Conservation (phyloP, 495 filamentous ascomycete species). For the Aspergillus leporis region DNA sequence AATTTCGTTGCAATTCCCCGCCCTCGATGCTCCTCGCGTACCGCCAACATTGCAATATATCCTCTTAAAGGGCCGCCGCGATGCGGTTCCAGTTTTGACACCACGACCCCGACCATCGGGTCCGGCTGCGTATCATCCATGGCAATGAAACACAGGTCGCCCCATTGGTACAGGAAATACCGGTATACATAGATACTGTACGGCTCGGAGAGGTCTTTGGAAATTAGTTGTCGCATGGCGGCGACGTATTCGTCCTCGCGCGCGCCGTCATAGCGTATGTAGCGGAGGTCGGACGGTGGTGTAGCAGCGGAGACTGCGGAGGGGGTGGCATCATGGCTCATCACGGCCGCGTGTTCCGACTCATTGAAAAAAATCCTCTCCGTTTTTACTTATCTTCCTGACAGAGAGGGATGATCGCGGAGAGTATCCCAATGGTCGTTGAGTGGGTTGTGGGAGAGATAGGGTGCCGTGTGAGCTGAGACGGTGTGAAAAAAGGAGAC, state of each 20-base stretch:
- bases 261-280: conserved; percentile 77
- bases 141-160: conserved; percentile 90
- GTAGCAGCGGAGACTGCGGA: conserved; percentile 7
- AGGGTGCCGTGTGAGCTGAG: not conserved
- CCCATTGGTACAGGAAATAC: conserved; percentile 99
- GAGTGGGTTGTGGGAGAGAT: conserved; percentile 14
- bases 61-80: conserved; percentile 78
- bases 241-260: conserved; percentile 82
- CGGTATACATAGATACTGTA: conserved; percentile 99
- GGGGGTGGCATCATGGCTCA: conserved; percentile 31
- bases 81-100: conserved; percentile 93
- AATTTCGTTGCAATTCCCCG: conserved; percentile 88
- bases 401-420: conserved; percentile 1
- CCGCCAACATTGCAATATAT: conserved; percentile 98
- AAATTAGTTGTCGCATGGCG: conserved; percentile 89
- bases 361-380: conserved; percentile 4
- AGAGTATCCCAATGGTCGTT: not conserved
- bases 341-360: conserved; percentile 21
- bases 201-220: conserved; percentile 94
- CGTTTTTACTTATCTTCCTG: not conserved
- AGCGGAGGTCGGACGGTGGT: conserved; percentile 56
- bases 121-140: conserved; percentile 51
- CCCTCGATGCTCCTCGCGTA: conserved; percentile 73
- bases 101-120: conserved; percentile 80
- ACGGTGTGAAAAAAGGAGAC: not conserved